Evolutionary conservation across 2,329 filamentous ascomycete genomes (phyloP).

Genomic region (Microsporum canis): DNA sequence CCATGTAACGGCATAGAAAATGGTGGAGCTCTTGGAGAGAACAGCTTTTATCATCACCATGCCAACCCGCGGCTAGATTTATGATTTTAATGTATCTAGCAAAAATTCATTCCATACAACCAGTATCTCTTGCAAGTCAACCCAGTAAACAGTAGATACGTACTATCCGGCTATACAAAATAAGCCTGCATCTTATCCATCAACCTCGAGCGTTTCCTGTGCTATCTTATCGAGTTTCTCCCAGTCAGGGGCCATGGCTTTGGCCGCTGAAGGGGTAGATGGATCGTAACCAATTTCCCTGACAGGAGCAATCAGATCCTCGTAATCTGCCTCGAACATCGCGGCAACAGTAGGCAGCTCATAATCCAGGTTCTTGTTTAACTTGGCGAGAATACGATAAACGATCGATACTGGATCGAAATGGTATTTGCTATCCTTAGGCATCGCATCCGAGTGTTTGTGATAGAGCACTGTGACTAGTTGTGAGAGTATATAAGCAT

Average conservation of each 20-base stretch:
- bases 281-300: background rate
- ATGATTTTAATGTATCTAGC: slow-evolving; percentile 7
- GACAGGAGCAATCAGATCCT: slow-evolving; percentile 15
- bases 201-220: slow-evolving; percentile 11
- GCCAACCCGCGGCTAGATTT: slow-evolving; percentile 3
- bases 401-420: slow-evolving; percentile 25
- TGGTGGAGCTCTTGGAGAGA: background rate
- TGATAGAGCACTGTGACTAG: slow-evolving; percentile 16
- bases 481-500: slow-evolving; percentile 27
- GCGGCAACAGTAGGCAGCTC: slow-evolving; percentile 23
- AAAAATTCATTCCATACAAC: slow-evolving; percentile 6
- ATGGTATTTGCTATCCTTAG: slow-evolving; percentile 17
- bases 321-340: slow-evolving; percentile 19
- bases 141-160: background rate
- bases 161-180: background rate
- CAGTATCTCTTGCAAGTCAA: background rate
- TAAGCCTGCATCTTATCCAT: background rate
- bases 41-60: background rate
- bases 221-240: slow-evolving; percentile 37
- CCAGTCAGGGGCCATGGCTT: slow-evolving; percentile 32
- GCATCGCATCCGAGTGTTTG: slow-evolving; percentile 8
- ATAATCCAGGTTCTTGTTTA: slow-evolving; percentile 21
- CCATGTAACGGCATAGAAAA: slow-evolving; percentile 2
- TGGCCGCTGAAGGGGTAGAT: slow-evolving; percentile 6
- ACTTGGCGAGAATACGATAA: slow-evolving; percentile 24